phyloP scores from a whole-genome alignment of 108 stramenopile species.

The Epithemia pelagica region DNA sequence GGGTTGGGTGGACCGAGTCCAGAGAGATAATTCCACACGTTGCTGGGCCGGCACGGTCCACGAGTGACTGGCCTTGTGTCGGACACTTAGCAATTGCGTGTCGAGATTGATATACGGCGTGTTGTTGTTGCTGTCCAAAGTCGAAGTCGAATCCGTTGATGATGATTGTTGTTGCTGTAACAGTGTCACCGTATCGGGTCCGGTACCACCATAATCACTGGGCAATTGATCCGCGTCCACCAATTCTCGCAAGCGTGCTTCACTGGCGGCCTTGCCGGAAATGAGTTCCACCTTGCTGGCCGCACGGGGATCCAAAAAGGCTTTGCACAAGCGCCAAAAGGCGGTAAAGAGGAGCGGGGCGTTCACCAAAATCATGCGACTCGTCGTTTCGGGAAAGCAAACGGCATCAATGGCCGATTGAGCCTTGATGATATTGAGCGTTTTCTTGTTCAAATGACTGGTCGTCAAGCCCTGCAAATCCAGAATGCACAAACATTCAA shows the following conservation, averaged over 20 bases:
- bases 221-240: constrained; percentile 66
- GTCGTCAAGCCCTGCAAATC: constrained; percentile 65
- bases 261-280: constrained; percentile 47
- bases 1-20: too few relatives aligned
- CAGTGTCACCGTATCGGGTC: constrained; percentile 40
- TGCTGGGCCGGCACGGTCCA: too few relatives aligned
- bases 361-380: constrained; percentile 70
- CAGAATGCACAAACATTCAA: constrained; percentile 64
- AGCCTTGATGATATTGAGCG: constrained; percentile 73
- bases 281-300: constrained; percentile 76
- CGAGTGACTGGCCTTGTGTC: too few relatives aligned
- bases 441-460: constrained; percentile 39
- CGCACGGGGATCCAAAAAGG: constrained; percentile 76
- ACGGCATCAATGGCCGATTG: constrained; percentile 82
- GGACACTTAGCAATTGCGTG: too few relatives aligned
- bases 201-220: constrained; percentile 76
- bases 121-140: too few relatives aligned
- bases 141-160: too few relatives aligned
- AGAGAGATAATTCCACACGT: too few relatives aligned
- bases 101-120: too few relatives aligned
- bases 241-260: constrained; percentile 55
- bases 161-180: neutral
- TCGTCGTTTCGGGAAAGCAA: constrained; percentile 85
- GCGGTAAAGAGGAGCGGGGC: constrained; percentile 73
- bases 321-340: constrained; percentile 78